Conservation (phyloP, 1,284 basidiomycete species). For the Austroboletus niveus region DNA sequence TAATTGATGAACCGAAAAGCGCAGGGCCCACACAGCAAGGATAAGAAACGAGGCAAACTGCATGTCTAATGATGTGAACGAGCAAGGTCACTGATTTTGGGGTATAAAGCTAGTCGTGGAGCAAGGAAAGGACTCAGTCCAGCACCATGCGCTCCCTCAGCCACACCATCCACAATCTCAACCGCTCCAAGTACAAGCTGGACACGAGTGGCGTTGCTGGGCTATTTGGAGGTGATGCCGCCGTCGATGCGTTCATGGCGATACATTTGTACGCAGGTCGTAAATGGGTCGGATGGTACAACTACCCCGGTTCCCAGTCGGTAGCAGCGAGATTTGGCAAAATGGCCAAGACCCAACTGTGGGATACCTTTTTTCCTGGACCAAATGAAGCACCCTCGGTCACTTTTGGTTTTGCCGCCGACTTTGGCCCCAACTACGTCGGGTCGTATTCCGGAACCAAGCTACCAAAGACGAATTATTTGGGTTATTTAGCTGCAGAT, state of each 20-base stretch:
- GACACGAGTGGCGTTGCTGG: conserved; percentile 28
- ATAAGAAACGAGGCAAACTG: neutral
- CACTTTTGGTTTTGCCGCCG: conserved; percentile 27
- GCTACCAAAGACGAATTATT: conserved; percentile 19
- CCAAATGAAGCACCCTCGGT: conserved; percentile 20
- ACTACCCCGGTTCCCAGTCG: conserved; percentile 30
- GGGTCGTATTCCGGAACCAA: conserved; percentile 27
- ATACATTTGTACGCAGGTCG: conserved; percentile 30
- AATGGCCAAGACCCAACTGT: conserved; percentile 25
- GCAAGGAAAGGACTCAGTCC: neutral
- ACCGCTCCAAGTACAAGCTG: conserved; percentile 18
- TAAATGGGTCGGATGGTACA: conserved; percentile 35
- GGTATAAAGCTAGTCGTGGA: conserved; percentile 12
- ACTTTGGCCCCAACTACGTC: conserved; percentile 22
- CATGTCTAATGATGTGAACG: neutral
- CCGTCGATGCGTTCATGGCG: conserved; percentile 30
- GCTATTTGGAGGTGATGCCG: conserved; percentile 31
- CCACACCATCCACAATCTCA: conserved; percentile 13
- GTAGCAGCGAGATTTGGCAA: conserved; percentile 31
- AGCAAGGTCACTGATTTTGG: neutral
- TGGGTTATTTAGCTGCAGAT: conserved; percentile 19
- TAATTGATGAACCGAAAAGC: conserved; percentile 1
- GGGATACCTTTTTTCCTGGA: conserved; percentile 33
- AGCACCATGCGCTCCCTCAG: conserved; percentile 13
- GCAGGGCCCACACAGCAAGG: neutral